Conservation (phyloP, 225 moss, liverwort and hornwort genomes). For the Pseudisothecium myosuroides region DNA sequence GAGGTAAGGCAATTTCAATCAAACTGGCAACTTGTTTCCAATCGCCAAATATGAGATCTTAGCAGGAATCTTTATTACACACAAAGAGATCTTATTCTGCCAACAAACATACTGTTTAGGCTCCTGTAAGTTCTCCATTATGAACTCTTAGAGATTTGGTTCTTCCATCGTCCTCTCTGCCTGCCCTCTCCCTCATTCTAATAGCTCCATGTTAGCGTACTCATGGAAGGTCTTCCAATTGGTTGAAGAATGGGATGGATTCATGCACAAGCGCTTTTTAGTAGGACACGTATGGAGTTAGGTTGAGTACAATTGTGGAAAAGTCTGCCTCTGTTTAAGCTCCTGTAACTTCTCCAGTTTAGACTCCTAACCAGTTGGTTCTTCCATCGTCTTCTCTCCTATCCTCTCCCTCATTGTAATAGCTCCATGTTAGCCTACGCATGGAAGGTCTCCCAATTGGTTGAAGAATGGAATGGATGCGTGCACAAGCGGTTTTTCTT, state of each 20-base stretch:
- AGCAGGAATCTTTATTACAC: not conserved
- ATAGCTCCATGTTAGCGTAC: not conserved
- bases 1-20: not conserved
- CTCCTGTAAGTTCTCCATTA: not conserved
- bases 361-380: not conserved
- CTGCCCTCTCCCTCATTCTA: not conserved
- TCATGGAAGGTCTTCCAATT: not conserved
- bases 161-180: not conserved
- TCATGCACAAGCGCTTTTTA: not conserved
- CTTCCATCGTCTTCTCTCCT: not conserved
- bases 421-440: not conserved
- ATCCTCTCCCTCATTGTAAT: not conserved
- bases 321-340: not conserved
- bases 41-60: not conserved
- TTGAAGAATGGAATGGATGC: not conserved
- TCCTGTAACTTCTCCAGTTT: not conserved
- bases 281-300: not conserved
- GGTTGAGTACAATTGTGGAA: not conserved
- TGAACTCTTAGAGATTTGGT: not conserved
- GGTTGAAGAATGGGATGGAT: not conserved
- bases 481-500: not conserved
- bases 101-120: not conserved
- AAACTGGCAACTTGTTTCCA: not conserved
- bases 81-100: not conserved
- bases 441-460: not conserved